Evolutionary conservation across 1,284 basidiomycete species (phyloP).

Genomic region (Trichosporon sp.): DNA sequence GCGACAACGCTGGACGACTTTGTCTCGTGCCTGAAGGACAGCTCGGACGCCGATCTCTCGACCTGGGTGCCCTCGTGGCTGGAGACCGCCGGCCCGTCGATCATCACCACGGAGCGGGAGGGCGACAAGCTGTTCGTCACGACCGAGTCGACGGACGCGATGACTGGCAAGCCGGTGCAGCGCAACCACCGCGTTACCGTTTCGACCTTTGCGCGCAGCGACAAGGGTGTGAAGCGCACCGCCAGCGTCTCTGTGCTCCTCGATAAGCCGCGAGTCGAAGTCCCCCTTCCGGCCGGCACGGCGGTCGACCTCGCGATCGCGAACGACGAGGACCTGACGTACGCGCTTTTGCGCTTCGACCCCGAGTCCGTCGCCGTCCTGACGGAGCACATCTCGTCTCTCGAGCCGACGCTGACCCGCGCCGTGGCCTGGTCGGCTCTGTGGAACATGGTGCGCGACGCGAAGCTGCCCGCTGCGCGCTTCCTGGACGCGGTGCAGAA

Average conservation of each 20-base stretch:
- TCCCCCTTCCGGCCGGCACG: constrained; percentile 4
- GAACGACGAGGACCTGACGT: constrained; percentile 18
- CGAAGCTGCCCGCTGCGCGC: constrained; percentile 3
- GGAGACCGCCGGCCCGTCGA: constrained; percentile 8
- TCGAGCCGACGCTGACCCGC: constrained; percentile 11
- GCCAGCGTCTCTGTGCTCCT: constrained; percentile 9
- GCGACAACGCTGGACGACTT: constrained; percentile 12
- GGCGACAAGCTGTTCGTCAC: constrained; percentile 9
- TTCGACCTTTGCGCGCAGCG: constrained; percentile 6
- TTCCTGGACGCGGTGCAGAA: constrained; percentile 5
- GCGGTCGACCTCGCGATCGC: constrained; percentile 10
- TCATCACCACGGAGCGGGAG: constrained; percentile 12
- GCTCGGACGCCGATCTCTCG: constrained; percentile 6
- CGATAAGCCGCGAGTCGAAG: constrained; percentile 9
- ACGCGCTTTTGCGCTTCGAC: constrained; percentile 13
- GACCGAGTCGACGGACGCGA: constrained; percentile 7
- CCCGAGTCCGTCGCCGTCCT: constrained; percentile 7
- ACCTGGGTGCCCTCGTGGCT: constrained; percentile 14
- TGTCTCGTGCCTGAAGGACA: constrained; percentile 6
- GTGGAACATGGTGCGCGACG: constrained; percentile 15
- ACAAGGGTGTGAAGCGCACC: constrained; percentile 5
- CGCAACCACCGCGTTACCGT: constrained; percentile 15
- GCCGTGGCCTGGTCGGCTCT: constrained; percentile 15
- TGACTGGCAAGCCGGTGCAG: constrained; percentile 1
- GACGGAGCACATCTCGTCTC: constrained; percentile 2